A percentile compares a stretch with the other conserved stretches of the same genome.
phyloP scores from a whole-genome alignment of 2,329 filamentous ascomycete species.

The Anisogramma anomala region DNA sequence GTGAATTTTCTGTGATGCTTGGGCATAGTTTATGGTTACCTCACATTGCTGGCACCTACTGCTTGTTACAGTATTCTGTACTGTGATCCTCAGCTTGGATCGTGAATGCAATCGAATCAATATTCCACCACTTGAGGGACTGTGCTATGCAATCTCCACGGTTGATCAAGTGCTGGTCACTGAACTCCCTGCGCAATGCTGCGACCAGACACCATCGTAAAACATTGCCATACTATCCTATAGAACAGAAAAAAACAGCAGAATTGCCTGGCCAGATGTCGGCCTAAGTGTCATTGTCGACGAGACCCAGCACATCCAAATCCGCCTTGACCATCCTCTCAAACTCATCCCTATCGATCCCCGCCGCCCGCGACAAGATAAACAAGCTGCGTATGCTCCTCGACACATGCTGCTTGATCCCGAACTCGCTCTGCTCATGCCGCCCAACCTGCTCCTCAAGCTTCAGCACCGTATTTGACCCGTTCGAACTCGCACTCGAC shows the following conservation, averaged over 20 bases:
- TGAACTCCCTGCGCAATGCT: slow-evolving; percentile 2
- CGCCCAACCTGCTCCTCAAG: slow-evolving; percentile 44
- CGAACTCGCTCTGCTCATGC: slow-evolving; percentile 55
- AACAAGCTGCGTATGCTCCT: slow-evolving; percentile 69
- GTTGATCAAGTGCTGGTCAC: not conserved
- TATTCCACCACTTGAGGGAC: too few species aligned
- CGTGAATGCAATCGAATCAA: too few species aligned
- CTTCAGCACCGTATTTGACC: slow-evolving; percentile 47
- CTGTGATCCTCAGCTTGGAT: too few species aligned
- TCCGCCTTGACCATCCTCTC: slow-evolving; percentile 60
- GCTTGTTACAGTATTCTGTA: too few species aligned
- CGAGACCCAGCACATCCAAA: slow-evolving; percentile 55
- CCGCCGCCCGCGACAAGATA: slow-evolving; percentile 55
- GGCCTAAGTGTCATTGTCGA: slow-evolving; percentile 42
- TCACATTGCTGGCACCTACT: too few species aligned
- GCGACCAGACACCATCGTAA: slow-evolving; percentile 9
- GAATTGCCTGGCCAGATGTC: too few species aligned
- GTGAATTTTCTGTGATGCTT: too few species aligned
- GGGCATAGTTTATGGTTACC: too few species aligned
- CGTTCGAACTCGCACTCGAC: slow-evolving; percentile 46
- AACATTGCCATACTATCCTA: not conserved
- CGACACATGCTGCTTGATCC: slow-evolving; percentile 67
- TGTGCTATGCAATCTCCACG: not conserved
- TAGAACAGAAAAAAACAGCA: too few species aligned
- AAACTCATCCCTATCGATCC: slow-evolving; percentile 66